phyloP scores from a whole-genome alignment of 306 rosid genomes.

The Sechiopsis laciniata region DNA sequence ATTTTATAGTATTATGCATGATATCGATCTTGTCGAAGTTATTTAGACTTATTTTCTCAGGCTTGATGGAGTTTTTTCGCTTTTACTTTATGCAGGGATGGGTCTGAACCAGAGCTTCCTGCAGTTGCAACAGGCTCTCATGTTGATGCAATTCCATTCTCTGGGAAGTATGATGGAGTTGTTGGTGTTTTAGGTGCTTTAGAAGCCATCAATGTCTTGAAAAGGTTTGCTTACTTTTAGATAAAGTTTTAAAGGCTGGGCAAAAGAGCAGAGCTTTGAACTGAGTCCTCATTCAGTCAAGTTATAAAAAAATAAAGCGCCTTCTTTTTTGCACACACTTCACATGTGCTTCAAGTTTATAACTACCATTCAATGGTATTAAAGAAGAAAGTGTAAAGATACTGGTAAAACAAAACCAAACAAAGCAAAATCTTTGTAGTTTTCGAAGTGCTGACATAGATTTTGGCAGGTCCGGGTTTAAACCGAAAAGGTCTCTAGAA shows the following conservation, averaged over 20 bases:
- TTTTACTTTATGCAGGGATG: constrained; percentile 52
- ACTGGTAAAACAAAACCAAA: not conserved
- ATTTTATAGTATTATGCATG: not conserved
- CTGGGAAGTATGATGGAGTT: constrained; percentile 95
- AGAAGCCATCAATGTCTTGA: constrained; percentile 81
- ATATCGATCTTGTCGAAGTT: not conserved
- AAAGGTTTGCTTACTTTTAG: constrained; percentile 47
- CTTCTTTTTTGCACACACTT: not conserved
- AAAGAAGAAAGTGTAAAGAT: not conserved
- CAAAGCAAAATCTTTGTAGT: not conserved
- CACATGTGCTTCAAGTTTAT: not conserved
- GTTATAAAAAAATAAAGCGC: not conserved
- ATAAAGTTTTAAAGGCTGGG: not conserved
- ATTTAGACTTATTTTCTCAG: not conserved
- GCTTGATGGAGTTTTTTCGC: constrained; percentile 2
- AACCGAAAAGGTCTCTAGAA: constrained; percentile 74
- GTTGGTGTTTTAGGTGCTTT: constrained; percentile 96
- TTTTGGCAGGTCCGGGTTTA: constrained; percentile 66
- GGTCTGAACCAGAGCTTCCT: constrained; percentile 59
- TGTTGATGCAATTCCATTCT: constrained; percentile 92
- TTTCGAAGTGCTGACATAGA: constrained; percentile 24
- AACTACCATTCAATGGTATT: not conserved
- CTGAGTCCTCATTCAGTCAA: not conserved
- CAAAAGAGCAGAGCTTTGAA: not conserved
- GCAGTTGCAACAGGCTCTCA: constrained; percentile 94